A percentile compares a stretch with the other conserved stretches of the same genome.
Conservation (phyloP, 208 protist genomes). For the Strigomonas oncopelti region DNA sequence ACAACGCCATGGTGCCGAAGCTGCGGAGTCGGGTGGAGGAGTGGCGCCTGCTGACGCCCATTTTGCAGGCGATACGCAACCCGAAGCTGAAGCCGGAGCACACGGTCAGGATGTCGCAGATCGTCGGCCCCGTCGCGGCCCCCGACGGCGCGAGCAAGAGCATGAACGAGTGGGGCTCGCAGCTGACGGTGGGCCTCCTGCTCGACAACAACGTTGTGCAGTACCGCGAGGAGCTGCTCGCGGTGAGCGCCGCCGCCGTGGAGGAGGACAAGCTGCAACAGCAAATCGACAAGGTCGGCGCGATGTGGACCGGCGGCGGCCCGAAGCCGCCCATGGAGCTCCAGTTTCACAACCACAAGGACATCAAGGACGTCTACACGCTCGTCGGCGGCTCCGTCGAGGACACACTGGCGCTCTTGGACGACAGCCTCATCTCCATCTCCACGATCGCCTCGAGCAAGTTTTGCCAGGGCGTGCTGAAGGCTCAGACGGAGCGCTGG, state of each 20-base stretch:
- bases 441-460: slow-evolving; percentile 91
- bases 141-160: slow-evolving; percentile 51
- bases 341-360: slow-evolving; percentile 92
- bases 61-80: slow-evolving; percentile 92
- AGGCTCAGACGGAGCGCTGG: slow-evolving; percentile 93
- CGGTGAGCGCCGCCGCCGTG: slow-evolving; percentile 91
- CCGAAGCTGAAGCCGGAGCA: slow-evolving; percentile 88
- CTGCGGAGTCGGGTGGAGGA: slow-evolving; percentile 89
- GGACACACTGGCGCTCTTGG: slow-evolving; percentile 90
- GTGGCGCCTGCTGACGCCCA: slow-evolving; percentile 90
- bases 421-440: slow-evolving; percentile 89
- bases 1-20: slow-evolving; percentile 77
- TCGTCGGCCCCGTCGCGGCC: slow-evolving; percentile 67
- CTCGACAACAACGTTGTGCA: slow-evolving; percentile 83
- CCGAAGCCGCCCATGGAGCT: slow-evolving; percentile 91
- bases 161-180: slow-evolving; percentile 69
- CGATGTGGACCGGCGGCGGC: slow-evolving; percentile 88
- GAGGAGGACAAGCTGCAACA: slow-evolving; percentile 97
- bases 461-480: slow-evolving; percentile 89
- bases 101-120: slow-evolving; percentile 66
- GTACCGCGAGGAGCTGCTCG: slow-evolving; percentile 85
- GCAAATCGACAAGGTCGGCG: slow-evolving; percentile 94
- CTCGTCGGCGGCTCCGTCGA: slow-evolving; percentile 88
- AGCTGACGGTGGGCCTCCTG: slow-evolving; percentile 89
- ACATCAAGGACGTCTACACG: slow-evolving; percentile 90